phyloP scores from a whole-genome alignment of 2,329 filamentous ascomycete species.

The Dactylellina sp. region DNA sequence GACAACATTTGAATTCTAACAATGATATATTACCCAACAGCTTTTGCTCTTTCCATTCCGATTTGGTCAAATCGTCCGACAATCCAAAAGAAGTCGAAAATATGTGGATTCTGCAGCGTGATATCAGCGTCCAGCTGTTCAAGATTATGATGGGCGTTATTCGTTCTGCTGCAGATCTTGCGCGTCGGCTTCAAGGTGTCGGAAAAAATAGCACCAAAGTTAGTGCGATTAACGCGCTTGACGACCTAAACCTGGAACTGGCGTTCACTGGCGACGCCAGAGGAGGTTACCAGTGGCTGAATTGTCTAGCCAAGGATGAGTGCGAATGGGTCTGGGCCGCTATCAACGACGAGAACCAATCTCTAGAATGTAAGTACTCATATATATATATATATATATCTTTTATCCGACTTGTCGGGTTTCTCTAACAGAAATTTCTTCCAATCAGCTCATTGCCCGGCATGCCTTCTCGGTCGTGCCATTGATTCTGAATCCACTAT shows the following conservation, averaged over 20 bases:
- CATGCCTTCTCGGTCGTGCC: conserved; percentile 55
- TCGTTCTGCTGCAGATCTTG: conserved; percentile 49
- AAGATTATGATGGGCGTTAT: conserved; percentile 54
- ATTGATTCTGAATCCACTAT: conserved; percentile 55
- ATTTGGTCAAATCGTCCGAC: conserved; percentile 40
- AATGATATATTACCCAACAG: conserved; percentile 12
- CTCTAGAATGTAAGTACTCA: conserved; percentile 52
- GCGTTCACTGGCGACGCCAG: conserved; percentile 54
- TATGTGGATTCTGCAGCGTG: conserved; percentile 54
- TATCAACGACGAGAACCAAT: conserved; percentile 41
- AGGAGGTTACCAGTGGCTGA: conserved; percentile 53
- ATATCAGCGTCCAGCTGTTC: conserved; percentile 53
- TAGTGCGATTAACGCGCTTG: conserved; percentile 17
- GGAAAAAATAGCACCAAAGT: conserved; percentile 16
- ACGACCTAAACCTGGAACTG: conserved; percentile 64
- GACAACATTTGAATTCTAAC: conserved; percentile 11
- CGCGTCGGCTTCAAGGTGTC: conserved; percentile 22
- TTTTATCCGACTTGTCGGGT: background rate
- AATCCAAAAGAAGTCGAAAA: conserved; percentile 44
- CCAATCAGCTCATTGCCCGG: conserved; percentile 36
- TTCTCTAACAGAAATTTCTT: background rate
- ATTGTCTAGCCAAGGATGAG: conserved; percentile 48
- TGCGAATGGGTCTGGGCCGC: conserved; percentile 51
- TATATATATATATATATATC: too few relatives aligned
- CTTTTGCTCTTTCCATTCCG: conserved; percentile 51